phyloP scores from a whole-genome alignment of 306 rosid species.

The Delonix regia region DNA sequence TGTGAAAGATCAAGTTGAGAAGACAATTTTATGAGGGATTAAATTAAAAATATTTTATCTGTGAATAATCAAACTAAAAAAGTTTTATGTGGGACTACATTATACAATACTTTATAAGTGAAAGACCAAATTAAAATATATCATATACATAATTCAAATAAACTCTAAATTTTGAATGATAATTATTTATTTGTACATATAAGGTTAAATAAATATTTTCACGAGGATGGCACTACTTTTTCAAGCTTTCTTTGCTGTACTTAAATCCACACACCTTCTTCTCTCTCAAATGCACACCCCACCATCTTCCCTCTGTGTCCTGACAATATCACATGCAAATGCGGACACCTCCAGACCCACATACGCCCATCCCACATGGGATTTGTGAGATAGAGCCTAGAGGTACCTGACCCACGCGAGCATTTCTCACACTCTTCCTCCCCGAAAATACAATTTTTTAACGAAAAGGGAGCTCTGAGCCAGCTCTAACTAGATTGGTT shows the following conservation, averaged over 20 bases:
- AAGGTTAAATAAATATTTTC: too few species aligned
- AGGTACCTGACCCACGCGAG: conserved; percentile 45
- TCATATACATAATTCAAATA: too few species aligned
- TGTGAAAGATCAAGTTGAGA: too few species aligned
- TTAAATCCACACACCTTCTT: background rate
- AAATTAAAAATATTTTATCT: too few species aligned
- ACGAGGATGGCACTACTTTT: too few species aligned
- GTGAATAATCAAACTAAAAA: too few species aligned
- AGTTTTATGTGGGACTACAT: too few species aligned
- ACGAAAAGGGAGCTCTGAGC: background rate
- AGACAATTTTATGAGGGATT: too few species aligned
- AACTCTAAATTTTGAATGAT: too few species aligned
- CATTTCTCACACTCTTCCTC: conserved; percentile 25
- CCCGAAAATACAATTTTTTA: background rate
- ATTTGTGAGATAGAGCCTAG: conserved; percentile 42
- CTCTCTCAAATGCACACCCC: background rate
- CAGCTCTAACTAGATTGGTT: conserved; percentile 44
- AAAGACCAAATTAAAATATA: too few species aligned
- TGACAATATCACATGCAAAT: conserved; percentile 74
- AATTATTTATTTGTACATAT: too few species aligned
- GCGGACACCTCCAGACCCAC: conserved; percentile 56
- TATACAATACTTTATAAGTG: too few species aligned
- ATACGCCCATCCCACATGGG: conserved; percentile 56
- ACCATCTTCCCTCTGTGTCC: background rate
- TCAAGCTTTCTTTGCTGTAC: background rate